Evolutionary conservation across 2,329 filamentous ascomycete species (phyloP), one percentile per base, ranked within the genome.

Genomic region (Cryphonectria radicalis): DNA sequence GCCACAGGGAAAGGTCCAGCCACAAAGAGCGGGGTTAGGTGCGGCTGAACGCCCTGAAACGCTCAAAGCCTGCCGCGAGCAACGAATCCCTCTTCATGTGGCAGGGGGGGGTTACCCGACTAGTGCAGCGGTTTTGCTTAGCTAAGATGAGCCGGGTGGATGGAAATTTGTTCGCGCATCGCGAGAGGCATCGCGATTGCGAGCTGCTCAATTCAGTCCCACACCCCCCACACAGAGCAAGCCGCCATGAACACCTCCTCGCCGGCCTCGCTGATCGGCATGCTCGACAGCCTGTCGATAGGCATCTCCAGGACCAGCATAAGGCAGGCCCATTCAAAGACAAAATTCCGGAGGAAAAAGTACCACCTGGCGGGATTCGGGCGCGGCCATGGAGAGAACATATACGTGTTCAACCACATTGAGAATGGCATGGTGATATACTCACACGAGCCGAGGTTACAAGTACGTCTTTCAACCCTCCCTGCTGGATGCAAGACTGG

Each of bases 401-500:
- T 90, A 76, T 90, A 84, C 83, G 79, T 89, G 68, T 88, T 85
- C 76, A 80, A 81, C 76, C 84, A 90, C 78, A 80, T 87, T 68
- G 77, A 82, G 69, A 80, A 83, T 22, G 82, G 87, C 63, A 82
- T 87, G 77, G 82, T 87, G 65, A 81, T 89, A 69, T 89, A 88
- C 78, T 87, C 85, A 66, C 84, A 85, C 76, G 78, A 79, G 32
- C 80, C 82, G 25, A 79, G 63, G 32, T 32, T 73, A 53, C 40
- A 68, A 60, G 72, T 73, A 68, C 46, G 69, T 59, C 40, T 19
- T 4, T 13, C 13, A n/a, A 46, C 2, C 37, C n/a, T 37, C 57
- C n/a, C 42, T 22, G 43, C 25, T 37, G 35, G 1, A 7, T 17
- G 13, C 14, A 3, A 14, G 14, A 65, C 59, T 66, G 42, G 60